phyloP scores from a whole-genome alignment of 2,329 filamentous ascomycete species.

The Lasiodiplodia hormozganensis region DNA sequence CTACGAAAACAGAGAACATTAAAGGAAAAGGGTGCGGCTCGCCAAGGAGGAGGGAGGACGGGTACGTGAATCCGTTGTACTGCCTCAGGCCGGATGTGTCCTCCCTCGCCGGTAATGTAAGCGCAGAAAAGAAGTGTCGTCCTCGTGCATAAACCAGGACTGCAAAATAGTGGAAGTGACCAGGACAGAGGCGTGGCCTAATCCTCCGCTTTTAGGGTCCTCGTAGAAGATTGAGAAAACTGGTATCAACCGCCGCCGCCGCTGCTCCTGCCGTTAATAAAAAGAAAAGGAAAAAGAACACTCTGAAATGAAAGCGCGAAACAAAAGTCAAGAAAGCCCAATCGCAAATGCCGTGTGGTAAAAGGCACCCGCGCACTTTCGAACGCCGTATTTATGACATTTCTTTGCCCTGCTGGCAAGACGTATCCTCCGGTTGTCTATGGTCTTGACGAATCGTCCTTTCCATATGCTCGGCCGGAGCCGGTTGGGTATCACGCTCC shows the following conservation, averaged over 20 bases:
- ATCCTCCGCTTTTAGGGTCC: conserved; percentile 25
- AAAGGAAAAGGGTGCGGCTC: conserved; percentile 27
- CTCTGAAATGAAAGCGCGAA: conserved; percentile 23
- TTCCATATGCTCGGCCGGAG: conserved; percentile 25
- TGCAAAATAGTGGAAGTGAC: conserved; percentile 24
- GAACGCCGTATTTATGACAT: conserved; percentile 31
- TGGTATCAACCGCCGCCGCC: conserved; percentile 29
- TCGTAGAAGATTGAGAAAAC: conserved; percentile 23
- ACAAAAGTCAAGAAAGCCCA: conserved; percentile 17
- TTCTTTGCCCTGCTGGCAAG: conserved; percentile 14
- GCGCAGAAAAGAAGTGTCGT: conserved; percentile 26
- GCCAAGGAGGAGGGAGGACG: conserved; percentile 12
- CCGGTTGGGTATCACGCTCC: conserved; percentile 26
- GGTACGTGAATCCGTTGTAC: conserved; percentile 21
- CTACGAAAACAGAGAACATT: conserved; percentile 27
- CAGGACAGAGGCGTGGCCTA: conserved; percentile 28
- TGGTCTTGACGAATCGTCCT: conserved; percentile 20
- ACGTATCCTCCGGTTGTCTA: conserved; percentile 28
- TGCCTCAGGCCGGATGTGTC: conserved; percentile 23
- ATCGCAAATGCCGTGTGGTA: conserved; percentile 23
- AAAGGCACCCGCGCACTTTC: conserved; percentile 27
- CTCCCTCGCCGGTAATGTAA: conserved; percentile 23
- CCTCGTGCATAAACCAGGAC: conserved; percentile 28
- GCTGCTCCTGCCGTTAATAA: conserved; percentile 22
- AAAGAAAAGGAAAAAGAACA: conserved; percentile 6